Base-by-base conservation (phyloP, 2,329 filamentous ascomycete species). In the Fusarium torreyae region DNA sequence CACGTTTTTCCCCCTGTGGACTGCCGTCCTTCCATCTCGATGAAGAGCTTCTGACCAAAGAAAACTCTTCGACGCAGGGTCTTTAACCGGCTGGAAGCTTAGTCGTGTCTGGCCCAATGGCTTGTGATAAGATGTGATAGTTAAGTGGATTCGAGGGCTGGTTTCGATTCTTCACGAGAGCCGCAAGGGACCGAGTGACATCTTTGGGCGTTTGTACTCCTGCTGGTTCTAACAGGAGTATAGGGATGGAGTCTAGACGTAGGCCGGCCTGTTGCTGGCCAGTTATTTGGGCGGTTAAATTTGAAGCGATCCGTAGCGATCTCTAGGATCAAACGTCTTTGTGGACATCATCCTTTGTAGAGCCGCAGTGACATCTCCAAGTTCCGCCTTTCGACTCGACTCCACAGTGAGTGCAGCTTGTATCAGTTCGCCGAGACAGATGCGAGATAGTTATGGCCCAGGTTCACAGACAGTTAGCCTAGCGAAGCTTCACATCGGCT, bases 261-360 rank as follows among this genome's bases (percentile, higher is more conserved):
- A 31, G 9, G 28, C 10, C 28, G 28, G 10, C 28, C 34, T 14
- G 34, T 36, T 17, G 14, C 17, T 36, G 34, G 28, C 34, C 50
- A 17, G 38, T 14, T 42, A 42, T 56, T 39, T 50, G 24, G 17
- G 18, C 18, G 50, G 51, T 36, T 63, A 52, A 63, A 57, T 22
- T 45, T 22, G 15, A 59, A 14, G 50, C 22, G 45, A 66, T 56
- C 40, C 38, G n/a, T n/a, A 33, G 22, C 51, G 38, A 67, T 57
- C 50, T 39, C 15, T 36, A 34, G 17, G n/a, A 9, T 31, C 15
- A 36, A 34, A n/a, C 24, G 43, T 40, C 13, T 26, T 52, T 22
- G 43, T 24, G 26, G 34, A 36, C 42, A 34, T 51, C 50, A 42
- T 15, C 14, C 14, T 13, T 8, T 15, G 38, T 20, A 33, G 38